phyloP scores from a whole-genome alignment of 352 stramenopile genomes.

The Pythium insidiosum region DNA sequence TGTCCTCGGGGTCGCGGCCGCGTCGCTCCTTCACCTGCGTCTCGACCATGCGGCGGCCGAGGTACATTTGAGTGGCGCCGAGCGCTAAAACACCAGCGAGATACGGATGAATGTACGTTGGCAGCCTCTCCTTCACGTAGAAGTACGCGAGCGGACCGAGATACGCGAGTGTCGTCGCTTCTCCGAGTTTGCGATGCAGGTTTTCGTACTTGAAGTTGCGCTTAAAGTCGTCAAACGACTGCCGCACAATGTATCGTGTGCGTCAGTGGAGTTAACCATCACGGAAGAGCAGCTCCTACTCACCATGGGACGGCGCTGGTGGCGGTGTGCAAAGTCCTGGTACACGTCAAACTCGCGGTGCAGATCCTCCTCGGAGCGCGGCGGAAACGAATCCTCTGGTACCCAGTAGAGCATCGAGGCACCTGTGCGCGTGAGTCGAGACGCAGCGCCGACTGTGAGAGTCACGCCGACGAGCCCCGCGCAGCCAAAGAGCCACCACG shows the following conservation, averaged over 20 bases:
- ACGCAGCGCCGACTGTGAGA: slow-evolving; percentile 94
- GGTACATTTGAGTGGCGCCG: slow-evolving; percentile 36
- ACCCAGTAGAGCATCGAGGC: slow-evolving; percentile 96
- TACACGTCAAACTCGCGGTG: slow-evolving; percentile 91
- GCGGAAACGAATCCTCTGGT: slow-evolving; percentile 73
- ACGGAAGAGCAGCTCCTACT: no score
- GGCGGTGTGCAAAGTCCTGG: slow-evolving; percentile 91
- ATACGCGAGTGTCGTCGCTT: slow-evolving; percentile 89
- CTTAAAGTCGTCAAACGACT: slow-evolving; percentile 96
- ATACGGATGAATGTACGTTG: slow-evolving; percentile 32
- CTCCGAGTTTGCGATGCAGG: slow-evolving; percentile 90
- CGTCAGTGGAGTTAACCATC: no score
- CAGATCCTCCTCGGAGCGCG: slow-evolving; percentile 87
- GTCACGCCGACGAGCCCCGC: slow-evolving; percentile 89
- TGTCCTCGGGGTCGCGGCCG: slow-evolving; percentile 10
- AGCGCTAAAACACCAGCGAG: slow-evolving; percentile 30
- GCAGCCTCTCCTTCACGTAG: slow-evolving; percentile 60
- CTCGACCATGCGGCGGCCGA: slow-evolving; percentile 45
- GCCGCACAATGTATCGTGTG: neutral
- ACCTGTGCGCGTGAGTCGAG: slow-evolving; percentile 91
- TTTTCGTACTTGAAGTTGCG: slow-evolving; percentile 91
- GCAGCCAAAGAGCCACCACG: slow-evolving; percentile 91
- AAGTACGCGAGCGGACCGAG: slow-evolving; percentile 89
- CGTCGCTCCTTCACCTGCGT: slow-evolving; percentile 23
- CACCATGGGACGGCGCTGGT: slow-evolving; percentile 83